Conservation (phyloP, 1,284 basidiomycete species). For the Apiotrichum brassicae region DNA sequence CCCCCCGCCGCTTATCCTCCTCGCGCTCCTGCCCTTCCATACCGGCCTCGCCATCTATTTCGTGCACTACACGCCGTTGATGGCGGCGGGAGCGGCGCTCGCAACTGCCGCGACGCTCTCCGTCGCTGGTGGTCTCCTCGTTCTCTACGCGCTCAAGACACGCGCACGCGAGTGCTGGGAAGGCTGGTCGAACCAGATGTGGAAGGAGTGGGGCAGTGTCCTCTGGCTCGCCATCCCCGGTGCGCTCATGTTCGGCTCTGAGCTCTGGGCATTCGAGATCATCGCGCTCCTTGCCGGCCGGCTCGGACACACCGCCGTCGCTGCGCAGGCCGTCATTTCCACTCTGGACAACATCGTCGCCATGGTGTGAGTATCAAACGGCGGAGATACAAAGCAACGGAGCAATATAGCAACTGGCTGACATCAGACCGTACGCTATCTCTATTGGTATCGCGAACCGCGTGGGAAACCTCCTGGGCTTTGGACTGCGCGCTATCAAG, state of each 20-base stretch:
- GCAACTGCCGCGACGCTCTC: conserved; percentile 17
- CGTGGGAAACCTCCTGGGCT: conserved; percentile 30
- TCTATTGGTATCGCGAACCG: conserved; percentile 22
- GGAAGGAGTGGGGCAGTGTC: conserved; percentile 20
- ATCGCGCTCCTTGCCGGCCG: conserved; percentile 29
- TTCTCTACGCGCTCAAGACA: conserved; percentile 15
- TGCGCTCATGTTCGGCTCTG: conserved; percentile 26
- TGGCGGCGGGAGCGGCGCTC: conserved; percentile 22
- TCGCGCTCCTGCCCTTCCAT: conserved; percentile 26
- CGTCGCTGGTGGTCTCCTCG: conserved; percentile 18
- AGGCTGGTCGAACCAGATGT: conserved; percentile 14
- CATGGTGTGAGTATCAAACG: conserved; percentile 7
- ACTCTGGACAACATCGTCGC: conserved; percentile 18
- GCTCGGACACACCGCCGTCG: conserved; percentile 24
- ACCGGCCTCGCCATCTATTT: conserved; percentile 17
- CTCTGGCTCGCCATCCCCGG: conserved; percentile 24
- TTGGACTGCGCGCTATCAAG: conserved; percentile 22
- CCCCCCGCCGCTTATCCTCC: conserved; percentile 23
- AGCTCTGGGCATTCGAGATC: conserved; percentile 30
- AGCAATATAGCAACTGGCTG: neutral
- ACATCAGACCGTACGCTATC: conserved; percentile 19
- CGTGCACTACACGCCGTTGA: conserved; percentile 24
- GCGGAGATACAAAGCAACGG: too few species aligned
- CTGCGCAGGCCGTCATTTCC: conserved; percentile 28
- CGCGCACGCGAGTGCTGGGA: conserved; percentile 29